Evolutionary conservation across 2,329 filamentous ascomycete species (phyloP).

Genomic region (Pseudogymnoascus sp.): DNA sequence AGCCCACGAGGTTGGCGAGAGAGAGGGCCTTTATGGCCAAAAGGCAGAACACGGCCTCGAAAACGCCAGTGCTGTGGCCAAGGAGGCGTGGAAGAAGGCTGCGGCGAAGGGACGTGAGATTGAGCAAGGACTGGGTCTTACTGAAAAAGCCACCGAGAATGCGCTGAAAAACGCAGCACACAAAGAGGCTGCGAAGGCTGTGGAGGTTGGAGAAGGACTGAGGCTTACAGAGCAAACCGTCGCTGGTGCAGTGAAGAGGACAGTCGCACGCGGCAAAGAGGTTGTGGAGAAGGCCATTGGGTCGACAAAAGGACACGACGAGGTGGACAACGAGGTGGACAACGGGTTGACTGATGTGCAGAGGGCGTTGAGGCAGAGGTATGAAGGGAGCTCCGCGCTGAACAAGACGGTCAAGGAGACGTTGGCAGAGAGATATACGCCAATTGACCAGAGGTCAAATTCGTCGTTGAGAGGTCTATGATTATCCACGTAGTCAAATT

Average conservation of each 20-base stretch:
- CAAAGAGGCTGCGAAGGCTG: neutral
- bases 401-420: constrained; percentile 45
- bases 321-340: constrained; percentile 33
- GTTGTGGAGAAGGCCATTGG: constrained; percentile 32
- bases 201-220: constrained; percentile 19
- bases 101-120: neutral
- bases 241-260: constrained; percentile 33
- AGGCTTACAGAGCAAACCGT: constrained; percentile 28
- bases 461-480: constrained; percentile 30
- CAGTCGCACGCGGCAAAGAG: constrained; percentile 30
- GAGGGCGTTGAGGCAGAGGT: constrained; percentile 46
- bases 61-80: constrained; percentile 16
- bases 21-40: neutral
- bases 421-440: constrained; percentile 47
- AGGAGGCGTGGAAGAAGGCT: neutral
- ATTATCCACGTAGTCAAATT: constrained; percentile 1
- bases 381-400: constrained; percentile 34
- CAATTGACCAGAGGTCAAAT: constrained; percentile 32
- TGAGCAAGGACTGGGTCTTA: neutral
- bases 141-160: neutral
- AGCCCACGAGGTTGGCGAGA: neutral
- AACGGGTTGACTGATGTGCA: constrained; percentile 27
- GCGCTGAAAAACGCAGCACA: neutral
- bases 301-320: constrained; percentile 36
- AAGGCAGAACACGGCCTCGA: constrained; percentile 10